Evolutionary conservation across 257 asterid species (phyloP), one percentile per base, ranked within the genome.

Genomic region (Schizonepeta tenuifolia): DNA sequence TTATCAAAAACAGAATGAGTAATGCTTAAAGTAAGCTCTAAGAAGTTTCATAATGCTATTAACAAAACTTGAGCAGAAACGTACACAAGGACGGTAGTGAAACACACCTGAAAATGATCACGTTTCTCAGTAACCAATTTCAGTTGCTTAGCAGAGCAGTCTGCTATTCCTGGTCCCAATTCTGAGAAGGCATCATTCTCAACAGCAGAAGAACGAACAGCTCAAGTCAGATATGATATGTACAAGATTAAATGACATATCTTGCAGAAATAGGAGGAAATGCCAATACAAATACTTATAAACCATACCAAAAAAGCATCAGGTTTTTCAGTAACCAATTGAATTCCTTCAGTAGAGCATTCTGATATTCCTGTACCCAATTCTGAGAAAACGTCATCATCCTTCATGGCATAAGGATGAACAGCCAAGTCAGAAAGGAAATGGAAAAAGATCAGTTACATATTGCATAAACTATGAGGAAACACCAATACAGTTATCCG

Each of bases 81-180:
- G 46, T 36, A 17, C 6, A 28, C 15, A 46, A 31, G 58, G 51
- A 36, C 50, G 59, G 12, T 69, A 46, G 75, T 20, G 57, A 62
- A n/a, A 62, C 79, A 62, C 77, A 86, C 88, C 81, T 3, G 10
- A 10, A 55, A 33, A 43, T 0, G 74, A 18, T 87, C 86, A 2
- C 68, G 80, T 75, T 87, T 87, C 82, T 82, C 83, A 2, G 92
- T 84, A 21, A 28, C 74, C 81, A 87, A 71, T 51, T 74, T 87
- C 71, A 81, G 70, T 36, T 44, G 59, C 71, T 75, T 53, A 64
- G 72, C 70, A 15, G 73, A 49, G 63, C 41, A 68, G 14, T 74
- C 79, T 18, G 74, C 64, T 70, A 66, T 68, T 17, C 78, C 78
- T 5, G 84, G 80, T 47, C 85, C 88, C 69, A 87, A 69, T 61